Evolutionary conservation across 257 asterid genomes (phyloP).

Genomic region (Penstemon eatonii): DNA sequence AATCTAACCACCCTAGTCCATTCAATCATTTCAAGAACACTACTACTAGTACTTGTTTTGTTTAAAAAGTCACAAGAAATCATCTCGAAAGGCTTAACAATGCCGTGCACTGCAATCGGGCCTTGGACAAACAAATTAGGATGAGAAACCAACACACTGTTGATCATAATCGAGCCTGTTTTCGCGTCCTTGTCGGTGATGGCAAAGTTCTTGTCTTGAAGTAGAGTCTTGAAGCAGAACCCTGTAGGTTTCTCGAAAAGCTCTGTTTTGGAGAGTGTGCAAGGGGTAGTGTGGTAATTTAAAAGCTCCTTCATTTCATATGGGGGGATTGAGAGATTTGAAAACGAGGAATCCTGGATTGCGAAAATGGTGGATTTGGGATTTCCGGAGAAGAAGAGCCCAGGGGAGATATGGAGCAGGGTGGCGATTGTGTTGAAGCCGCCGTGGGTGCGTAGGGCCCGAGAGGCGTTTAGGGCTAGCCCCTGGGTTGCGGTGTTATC

Average conservation of each 20-base stretch:
- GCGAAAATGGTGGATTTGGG: conserved; percentile 66
- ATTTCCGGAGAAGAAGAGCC: conserved; percentile 54
- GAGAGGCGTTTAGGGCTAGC: conserved; percentile 58
- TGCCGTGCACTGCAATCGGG: conserved; percentile 62
- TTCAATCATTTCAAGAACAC: conserved; percentile 24
- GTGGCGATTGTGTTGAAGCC: conserved; percentile 66
- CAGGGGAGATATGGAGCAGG: conserved; percentile 77
- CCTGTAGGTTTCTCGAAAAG: conserved; percentile 48
- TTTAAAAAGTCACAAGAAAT: conserved; percentile 28
- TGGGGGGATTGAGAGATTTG: conserved; percentile 57
- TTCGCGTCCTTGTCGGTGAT: conserved; percentile 43
- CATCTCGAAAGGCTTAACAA: conserved; percentile 45
- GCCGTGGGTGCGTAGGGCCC: conserved; percentile 62
- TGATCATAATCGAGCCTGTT: conserved; percentile 44
- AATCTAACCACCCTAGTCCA: conserved; percentile 48
- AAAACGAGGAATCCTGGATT: conserved; percentile 62
- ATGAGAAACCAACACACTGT: conserved; percentile 55
- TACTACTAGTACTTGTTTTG: background rate
- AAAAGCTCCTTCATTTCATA: conserved; percentile 59
- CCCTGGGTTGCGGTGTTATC: conserved; percentile 24
- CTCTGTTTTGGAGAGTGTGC: conserved; percentile 39
- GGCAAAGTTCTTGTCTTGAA: conserved; percentile 25
- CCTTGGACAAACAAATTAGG: conserved; percentile 67
- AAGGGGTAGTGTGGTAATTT: conserved; percentile 62
- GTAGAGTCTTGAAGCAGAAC: conserved; percentile 53